Percentiles rank a stretch among this genome's conserved stretches.
phyloP scores from a whole-genome alignment of 2,329 filamentous ascomycete species.

The Aspergillus viridinutans region DNA sequence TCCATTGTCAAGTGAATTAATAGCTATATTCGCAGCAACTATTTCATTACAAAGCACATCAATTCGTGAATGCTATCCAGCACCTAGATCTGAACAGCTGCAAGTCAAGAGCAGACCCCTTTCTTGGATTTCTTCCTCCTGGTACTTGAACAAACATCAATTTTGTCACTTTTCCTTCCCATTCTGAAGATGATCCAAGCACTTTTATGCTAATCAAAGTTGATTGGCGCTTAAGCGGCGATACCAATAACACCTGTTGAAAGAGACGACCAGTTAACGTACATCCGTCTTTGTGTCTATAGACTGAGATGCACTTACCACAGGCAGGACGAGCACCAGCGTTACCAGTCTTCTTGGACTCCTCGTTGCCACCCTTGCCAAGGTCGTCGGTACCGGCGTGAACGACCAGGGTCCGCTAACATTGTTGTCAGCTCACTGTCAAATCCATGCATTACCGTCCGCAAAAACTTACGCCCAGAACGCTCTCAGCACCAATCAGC shows the following conservation, averaged over 20 bases:
- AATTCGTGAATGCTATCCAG: constrained; percentile 6
- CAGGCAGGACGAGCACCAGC: constrained; percentile 90
- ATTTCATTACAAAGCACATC: background rate
- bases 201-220: constrained; percentile 11
- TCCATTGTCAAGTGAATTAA: background rate
- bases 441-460: background rate
- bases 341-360: constrained; percentile 98
- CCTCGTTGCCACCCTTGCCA: constrained; percentile 83
- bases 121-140: background rate
- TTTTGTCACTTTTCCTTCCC: background rate
- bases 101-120: background rate
- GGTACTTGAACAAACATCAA: background rate
- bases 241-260: constrained; percentile 78
- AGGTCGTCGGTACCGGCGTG: constrained; percentile 96
- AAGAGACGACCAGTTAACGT: background rate
- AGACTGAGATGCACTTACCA: constrained; percentile 54
- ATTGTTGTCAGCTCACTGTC: constrained; percentile 11
- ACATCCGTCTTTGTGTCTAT: background rate
- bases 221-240: constrained; percentile 55
- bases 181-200: background rate
- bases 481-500: constrained; percentile 91
- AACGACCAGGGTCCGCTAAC: constrained; percentile 85
- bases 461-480: constrained; percentile 69
- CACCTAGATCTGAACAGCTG: constrained; percentile 2
- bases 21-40: background rate